These are phyloP conservation scores for Daedaleopsis nitida DNA, from an alignment of 768 basidiomycete genomes.

Conservation along the genomic window DNA sequence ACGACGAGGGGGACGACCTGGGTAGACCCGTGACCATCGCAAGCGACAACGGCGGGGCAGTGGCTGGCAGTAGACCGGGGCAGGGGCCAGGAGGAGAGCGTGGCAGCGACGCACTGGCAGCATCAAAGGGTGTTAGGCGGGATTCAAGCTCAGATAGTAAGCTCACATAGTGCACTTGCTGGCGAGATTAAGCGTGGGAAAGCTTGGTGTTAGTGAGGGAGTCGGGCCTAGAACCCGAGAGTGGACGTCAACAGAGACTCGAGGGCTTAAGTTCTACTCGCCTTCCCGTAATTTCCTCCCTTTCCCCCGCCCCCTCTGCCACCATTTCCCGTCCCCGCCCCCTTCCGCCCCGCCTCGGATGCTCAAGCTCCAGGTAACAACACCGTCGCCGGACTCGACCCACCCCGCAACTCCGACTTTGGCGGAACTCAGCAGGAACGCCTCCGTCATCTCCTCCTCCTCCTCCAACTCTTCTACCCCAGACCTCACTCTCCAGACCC, in stretches of 20 bases:
- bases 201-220: background rate
- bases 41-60: too few relatives aligned
- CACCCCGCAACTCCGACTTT: conserved; percentile 41
- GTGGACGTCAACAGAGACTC: conserved; percentile 9
- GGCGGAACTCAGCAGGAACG: conserved; percentile 72
- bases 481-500: conserved; percentile 42
- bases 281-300: conserved; percentile 15
- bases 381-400: conserved; percentile 35
- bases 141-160: conserved; percentile 7
- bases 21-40: too few relatives aligned
- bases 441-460: conserved; percentile 72
- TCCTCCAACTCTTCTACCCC: conserved; percentile 57
- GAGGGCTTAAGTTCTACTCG: conserved; percentile 12
- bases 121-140: background rate
- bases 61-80: background rate
- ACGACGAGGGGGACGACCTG: background rate
- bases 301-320: conserved; percentile 5
- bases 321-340: conserved; percentile 5
- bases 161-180: background rate
- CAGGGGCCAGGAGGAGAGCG: background rate
- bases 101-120: background rate
- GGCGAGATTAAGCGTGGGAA: conserved; percentile 8
- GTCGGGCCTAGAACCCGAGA: conserved; percentile 16
- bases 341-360: conserved; percentile 28
- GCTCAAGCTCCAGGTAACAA: conserved; percentile 38